phyloP scores from a whole-genome alignment of 805 yeast genomes.

The Saturnispora ahearnii region DNA sequence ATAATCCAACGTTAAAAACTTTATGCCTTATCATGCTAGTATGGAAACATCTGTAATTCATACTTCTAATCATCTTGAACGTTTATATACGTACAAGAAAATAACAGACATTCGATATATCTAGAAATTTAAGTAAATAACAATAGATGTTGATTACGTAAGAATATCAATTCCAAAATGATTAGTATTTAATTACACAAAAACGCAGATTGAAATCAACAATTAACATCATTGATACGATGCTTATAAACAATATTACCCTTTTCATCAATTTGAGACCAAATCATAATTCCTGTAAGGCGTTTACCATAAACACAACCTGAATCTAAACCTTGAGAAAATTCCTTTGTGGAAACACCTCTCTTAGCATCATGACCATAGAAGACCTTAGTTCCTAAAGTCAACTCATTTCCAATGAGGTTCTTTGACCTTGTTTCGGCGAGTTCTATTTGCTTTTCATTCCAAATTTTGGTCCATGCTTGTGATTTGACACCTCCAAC shows the following conservation, averaged over 20 bases:
- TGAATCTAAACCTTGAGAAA: constrained; percentile 72
- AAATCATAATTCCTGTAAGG: constrained; percentile 54
- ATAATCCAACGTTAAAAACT: constrained; percentile 13
- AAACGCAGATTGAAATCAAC: constrained; percentile 10
- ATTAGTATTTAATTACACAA: not conserved
- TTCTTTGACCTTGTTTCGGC: constrained; percentile 9
- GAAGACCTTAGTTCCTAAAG: constrained; percentile 38
- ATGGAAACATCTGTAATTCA: not conserved
- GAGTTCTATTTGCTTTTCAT: constrained; percentile 14
- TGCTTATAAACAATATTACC: constrained; percentile 21
- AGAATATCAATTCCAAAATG: not conserved
- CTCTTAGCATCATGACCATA: constrained; percentile 87
- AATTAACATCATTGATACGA: constrained; percentile 23
- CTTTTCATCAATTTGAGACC: constrained; percentile 22
- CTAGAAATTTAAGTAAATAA: not conserved
- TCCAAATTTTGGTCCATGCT: constrained; percentile 30
- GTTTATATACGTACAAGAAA: too few species aligned
- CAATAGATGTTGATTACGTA: not conserved
- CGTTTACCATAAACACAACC: constrained; percentile 73
- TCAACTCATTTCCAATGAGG: constrained; percentile 9
- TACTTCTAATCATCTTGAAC: not conserved
- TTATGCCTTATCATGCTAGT: not conserved
- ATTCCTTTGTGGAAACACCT: constrained; percentile 58
- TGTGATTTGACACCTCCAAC: constrained; percentile 24
- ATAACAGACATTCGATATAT: too few species aligned